These are phyloP conservation scores for Euptelea pleiosperma DNA, from an alignment of 164 flowering plant genomes.

Conservation along the genomic window DNA sequence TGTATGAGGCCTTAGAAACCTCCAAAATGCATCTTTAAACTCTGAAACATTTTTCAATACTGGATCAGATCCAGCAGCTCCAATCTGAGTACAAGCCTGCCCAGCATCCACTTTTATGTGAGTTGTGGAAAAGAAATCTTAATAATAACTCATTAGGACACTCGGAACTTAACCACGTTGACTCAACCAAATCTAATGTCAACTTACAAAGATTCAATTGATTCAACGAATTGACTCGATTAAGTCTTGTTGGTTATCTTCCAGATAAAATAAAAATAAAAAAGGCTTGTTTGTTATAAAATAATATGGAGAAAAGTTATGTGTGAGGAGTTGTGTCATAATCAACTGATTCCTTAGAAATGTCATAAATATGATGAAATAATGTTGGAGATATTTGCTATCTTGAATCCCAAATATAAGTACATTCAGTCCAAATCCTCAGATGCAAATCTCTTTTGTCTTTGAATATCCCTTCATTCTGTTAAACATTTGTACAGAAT, in stretches of 20 bases:
- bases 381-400: no score
- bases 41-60: constrained; percentile 44
- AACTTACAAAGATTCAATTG: constrained; percentile 1
- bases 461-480: no score
- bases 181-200: background rate
- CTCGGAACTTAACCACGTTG: background rate
- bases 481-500: no score
- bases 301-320: background rate
- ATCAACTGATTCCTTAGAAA: background rate
- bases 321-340: background rate
- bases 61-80: constrained; percentile 74
- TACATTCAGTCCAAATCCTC: no score
- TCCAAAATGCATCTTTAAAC: constrained; percentile 86
- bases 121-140: constrained; percentile 5
- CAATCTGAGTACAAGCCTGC: constrained; percentile 77
- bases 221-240: background rate
- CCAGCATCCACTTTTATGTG: constrained; percentile 15
- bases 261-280: background rate
- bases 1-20: constrained; percentile 95
- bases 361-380: background rate
- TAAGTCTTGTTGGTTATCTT: background rate
- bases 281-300: background rate
- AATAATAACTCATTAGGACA: background rate
- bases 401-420: no score
- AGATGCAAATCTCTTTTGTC: no score